Base-by-base conservation (phyloP, 164 flowering plant species). In the Liquidambar formosana region DNA sequence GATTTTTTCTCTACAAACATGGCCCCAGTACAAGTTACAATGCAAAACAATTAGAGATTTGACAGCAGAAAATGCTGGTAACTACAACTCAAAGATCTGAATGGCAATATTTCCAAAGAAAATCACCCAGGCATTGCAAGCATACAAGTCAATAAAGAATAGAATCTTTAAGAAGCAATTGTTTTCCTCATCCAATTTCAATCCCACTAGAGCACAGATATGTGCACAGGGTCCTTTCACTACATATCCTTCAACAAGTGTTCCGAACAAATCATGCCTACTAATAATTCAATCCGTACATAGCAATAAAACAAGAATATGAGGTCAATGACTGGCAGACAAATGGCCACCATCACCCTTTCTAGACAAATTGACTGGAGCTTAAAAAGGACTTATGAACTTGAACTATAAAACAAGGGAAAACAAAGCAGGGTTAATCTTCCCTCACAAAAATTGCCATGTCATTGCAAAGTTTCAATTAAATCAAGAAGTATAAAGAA, bases 101-200 rank as follows among this genome's bases (percentile, higher is more conserved):
- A 53, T 11, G 6, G 8, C 5, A 47, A 16, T 15, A 18, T 49
- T 0, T 49, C 53, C 2, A 15, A 49, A 49, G n/a, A 13, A 49
- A 49, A 49, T 49, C 53, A 49, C 53, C 53, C n/a, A n/a, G 16
- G n/a, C n/a, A n/a, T n/a, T n/a, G n/a, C n/a, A n/a, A 33, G 41
- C 57, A 53, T 15, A 53, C 15, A 16, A 16, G 26, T 10, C 25
- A 53, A 3, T 4, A 53, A 8, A 19, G n/a, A n/a, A n/a, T n/a
- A n/a, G n/a, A n/a, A n/a, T n/a, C n/a, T n/a, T n/a, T n/a, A n/a
- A n/a, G n/a, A n/a, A n/a, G n/a, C n/a, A n/a, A n/a, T n/a, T n/a
- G n/a, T n/a, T n/a, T 60, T 60, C 9, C 63, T 60, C 63, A 26
- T 60, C 22, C 63, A 60, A 38, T 15, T 16, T 33, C 63, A 15